Evolutionary conservation across 805 yeast species (phyloP), one percentile per base, ranked within the genome.

Genomic region (Starmerella bombicola): DNA sequence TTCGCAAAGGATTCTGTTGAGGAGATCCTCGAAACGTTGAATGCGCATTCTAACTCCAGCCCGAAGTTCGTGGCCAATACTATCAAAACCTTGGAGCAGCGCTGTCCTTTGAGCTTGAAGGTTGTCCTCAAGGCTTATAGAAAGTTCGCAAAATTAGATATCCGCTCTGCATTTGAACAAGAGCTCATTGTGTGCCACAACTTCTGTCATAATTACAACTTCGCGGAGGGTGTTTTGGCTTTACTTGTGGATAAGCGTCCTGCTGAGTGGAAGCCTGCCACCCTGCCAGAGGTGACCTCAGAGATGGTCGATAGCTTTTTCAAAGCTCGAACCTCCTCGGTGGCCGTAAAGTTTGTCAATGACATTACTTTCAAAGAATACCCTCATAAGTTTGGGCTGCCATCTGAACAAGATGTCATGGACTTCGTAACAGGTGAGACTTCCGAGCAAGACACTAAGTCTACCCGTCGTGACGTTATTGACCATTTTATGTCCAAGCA

Each of bases 171-270:
- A 28, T 64, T 91, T 43, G 73, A 72, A 50, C 71, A 73, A 52
- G 97, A 91, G 61, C 67, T 81, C 58, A 66, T 68, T 43, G 63
- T 85, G 18, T 95, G 95, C 22, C 71, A 82, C 42, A 76, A 82
- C 60, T 72, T 85, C 70, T 71, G 77, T 71, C 57, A 62, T 18
- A 66, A 69, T 41, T 69, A 74, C 19, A 85, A 80, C 56, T 79
- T 83, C 54, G 71, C 77, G 33, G 74, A 72, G 47, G 69, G 69
- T 15, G 68, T 65, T 20, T 33, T 52, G 19, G 62, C 67, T 5
- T 50, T 57, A 43, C 54, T 63, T 7, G 50, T 84, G 16, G 70
- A 75, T 43, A 81, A 83, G 60, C 57, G 70, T 38, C 49, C 60
- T 48, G 73, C 86, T 50, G 43, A 65, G 46, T 66, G 72, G 70